A percentile compares a stretch with the other conserved stretches of the same genome.
Conservation (phyloP, 2,329 filamentous ascomycete species). For the Cladobotryum mycophilum region DNA sequence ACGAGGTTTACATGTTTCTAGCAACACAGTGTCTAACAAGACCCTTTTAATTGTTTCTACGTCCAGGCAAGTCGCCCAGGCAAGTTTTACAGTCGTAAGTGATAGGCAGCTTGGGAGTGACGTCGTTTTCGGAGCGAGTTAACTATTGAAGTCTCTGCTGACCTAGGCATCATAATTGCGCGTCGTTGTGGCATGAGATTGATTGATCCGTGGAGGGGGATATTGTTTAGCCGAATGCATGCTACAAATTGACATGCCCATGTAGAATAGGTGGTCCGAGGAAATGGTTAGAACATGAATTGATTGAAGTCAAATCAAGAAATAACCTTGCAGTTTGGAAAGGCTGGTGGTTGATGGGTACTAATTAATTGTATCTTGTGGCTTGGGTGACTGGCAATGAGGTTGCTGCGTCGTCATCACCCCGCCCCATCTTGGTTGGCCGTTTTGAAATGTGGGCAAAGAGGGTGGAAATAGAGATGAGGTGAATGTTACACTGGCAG, state of each 20-base stretch:
- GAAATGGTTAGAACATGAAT: background rate
- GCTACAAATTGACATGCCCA: too few species aligned
- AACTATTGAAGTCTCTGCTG: background rate
- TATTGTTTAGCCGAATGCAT: too few species aligned
- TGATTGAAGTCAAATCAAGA: too few species aligned
- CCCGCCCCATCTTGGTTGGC: background rate
- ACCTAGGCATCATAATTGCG: background rate
- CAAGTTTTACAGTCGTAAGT: background rate
- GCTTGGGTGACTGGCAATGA: background rate
- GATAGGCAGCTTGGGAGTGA: conserved; percentile 3
- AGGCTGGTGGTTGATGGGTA: background rate
- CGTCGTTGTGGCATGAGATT: background rate
- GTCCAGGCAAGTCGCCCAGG: too few species aligned
- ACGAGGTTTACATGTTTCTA: too few species aligned
- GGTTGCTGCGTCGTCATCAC: background rate
- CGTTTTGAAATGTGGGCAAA: background rate
- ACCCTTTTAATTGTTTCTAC: too few species aligned
- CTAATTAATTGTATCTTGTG: too few species aligned
- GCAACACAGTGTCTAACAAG: too few species aligned
- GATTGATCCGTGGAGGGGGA: background rate
- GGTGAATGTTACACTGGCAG: too few species aligned
- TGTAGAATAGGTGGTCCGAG: background rate
- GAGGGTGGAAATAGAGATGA: background rate
- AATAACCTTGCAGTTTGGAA: too few species aligned
- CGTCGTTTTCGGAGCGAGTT: background rate